Percentiles rank a stretch among this genome's conserved stretches.
phyloP scores from a whole-genome alignment of 495 filamentous ascomycete species.

The Penicillium malachiteum region DNA sequence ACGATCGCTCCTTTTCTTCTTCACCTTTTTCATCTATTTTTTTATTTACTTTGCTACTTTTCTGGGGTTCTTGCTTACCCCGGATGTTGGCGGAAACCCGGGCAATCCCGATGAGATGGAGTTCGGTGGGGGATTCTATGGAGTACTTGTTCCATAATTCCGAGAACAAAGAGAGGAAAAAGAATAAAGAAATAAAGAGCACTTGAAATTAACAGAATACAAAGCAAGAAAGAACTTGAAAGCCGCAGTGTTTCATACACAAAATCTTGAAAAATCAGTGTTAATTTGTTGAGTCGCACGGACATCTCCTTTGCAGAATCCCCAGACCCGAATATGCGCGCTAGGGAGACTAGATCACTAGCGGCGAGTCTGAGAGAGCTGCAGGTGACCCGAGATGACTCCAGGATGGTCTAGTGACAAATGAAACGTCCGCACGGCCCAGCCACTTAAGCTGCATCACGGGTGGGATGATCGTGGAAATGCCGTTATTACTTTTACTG shows the following conservation, averaged over 20 bases:
- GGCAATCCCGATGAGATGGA: not conserved
- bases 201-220: too few species aligned
- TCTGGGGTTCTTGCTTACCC: not conserved
- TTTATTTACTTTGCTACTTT: not conserved
- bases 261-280: too few species aligned
- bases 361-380: constrained; percentile 22
- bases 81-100: constrained; percentile 13
- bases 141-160: not conserved
- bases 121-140: not conserved
- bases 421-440: constrained; percentile 18
- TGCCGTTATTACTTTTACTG: not conserved
- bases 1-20: constrained; percentile 10
- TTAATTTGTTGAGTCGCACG: constrained; percentile 15
- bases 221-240: too few species aligned
- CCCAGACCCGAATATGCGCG: constrained; percentile 24
- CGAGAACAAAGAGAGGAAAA: not conserved
- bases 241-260: too few species aligned
- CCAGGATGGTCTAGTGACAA: constrained; percentile 22
- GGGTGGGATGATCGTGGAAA: constrained; percentile 12
- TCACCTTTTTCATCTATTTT: not conserved
- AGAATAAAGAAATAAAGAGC: not conserved
- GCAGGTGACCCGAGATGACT: constrained; percentile 33
- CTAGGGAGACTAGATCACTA: constrained; percentile 21
- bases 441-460: constrained; percentile 9
- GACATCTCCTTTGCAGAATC: constrained; percentile 35